Base-by-base conservation (phyloP, 2,329 filamentous ascomycete genomes). In the Capronia americana region DNA sequence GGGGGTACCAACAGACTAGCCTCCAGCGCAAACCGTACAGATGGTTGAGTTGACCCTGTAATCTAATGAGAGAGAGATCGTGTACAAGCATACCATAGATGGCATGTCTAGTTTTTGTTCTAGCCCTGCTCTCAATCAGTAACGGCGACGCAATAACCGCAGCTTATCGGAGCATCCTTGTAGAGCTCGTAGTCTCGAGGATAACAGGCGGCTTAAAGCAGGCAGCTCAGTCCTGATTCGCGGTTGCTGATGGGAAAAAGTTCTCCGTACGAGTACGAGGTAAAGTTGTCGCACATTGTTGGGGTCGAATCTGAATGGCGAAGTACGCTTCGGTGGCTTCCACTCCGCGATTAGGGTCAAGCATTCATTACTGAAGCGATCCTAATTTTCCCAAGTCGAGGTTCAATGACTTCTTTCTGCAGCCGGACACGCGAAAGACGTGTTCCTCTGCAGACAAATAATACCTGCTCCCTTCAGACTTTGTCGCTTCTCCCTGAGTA, bases 361-460 rank as follows among this genome's bases (percentile, higher is more conserved):
- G 23, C 53, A 55, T n/a, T 17, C 4, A 10, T 2, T 8, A 17
- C 28, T 34, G 17, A 55, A 34, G 17, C 24, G 53, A 30, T 26
- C 28, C n/a, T 55, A 20, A 55, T 55, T 55, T 55, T 55, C 53
- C 7, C 24, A 17, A 17, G 53, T 51, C 28, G n/a, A 32, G 34
- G 24, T 14, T 34, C 53, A 11, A 55, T 34, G 53, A 20, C 53
- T 55, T 55, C 53, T 20, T 30, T 30, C 24, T 20, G 17, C n/a
- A 1, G 12, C 10, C 20, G n/a, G n/a, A 20, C 5, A 51, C 48
- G 48, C 48, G 48, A 24, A 26, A 26, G 48, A 51, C 48, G 20
- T 51, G 48, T 51, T 51, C 11, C 10, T 24, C 20, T 51, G 23
- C 24, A 23, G 20, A 23, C 20, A 26, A 23, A 14, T 7, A 32